Percentiles rank a stretch among this genome's conserved stretches.
These are phyloP conservation scores for Ramularia collo-cygni DNA, from an alignment of 2,329 filamentous ascomycete genomes.

Conservation along the genomic window DNA sequence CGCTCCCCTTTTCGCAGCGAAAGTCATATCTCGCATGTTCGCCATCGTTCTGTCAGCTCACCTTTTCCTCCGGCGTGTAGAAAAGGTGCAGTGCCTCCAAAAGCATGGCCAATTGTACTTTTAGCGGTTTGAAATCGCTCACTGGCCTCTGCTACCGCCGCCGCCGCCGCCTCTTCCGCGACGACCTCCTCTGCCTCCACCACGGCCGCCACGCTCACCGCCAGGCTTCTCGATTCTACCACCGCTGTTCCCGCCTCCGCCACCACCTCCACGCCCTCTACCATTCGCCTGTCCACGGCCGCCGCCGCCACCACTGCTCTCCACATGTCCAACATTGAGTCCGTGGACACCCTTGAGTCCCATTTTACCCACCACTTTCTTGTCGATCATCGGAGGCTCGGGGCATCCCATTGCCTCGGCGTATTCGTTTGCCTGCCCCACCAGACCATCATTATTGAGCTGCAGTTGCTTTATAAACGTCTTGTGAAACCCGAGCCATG, in stretches of 20 bases:
- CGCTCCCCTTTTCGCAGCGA: too few relatives aligned
- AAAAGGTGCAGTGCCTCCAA: too few relatives aligned
- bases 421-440: constrained; percentile 39
- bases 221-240: constrained; percentile 5
- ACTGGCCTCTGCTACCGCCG: constrained; percentile 7
- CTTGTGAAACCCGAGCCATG: constrained; percentile 44
- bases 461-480: constrained; percentile 38
- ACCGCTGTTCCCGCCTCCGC: constrained; percentile 5
- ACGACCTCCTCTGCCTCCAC: constrained; percentile 4
- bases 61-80: too few relatives aligned
- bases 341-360: constrained; percentile 41
- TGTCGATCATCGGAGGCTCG: constrained; percentile 41
- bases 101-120: too few relatives aligned
- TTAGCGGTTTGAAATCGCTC: too few relatives aligned
- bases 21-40: too few relatives aligned
- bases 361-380: constrained; percentile 42
- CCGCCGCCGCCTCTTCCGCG: constrained; percentile 7
- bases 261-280: constrained; percentile 4
- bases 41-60: too few relatives aligned
- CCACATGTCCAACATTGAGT: constrained; percentile 26
- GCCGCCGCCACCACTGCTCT: constrained; percentile 3
- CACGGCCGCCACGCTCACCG: background rate
- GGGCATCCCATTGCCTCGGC: constrained; percentile 38
- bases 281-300: background rate
- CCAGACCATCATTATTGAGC: constrained; percentile 33